Conservation (phyloP, 2,329 filamentous ascomycete genomes). For the Paraconiothyrium sp. region DNA sequence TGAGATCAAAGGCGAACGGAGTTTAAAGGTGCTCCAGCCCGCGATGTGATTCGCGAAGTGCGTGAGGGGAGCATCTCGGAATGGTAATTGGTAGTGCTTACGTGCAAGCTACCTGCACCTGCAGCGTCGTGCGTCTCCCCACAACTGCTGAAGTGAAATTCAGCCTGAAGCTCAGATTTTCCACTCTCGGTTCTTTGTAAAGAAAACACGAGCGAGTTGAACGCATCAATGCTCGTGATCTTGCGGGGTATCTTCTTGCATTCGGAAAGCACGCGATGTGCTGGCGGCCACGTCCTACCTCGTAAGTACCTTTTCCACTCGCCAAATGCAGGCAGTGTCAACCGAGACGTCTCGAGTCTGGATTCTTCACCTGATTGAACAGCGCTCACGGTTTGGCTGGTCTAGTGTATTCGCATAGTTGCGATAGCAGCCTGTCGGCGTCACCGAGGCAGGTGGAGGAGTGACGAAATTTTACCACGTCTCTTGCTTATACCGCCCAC, state of each 20-base stretch:
- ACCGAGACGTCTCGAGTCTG: neutral
- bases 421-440: no score
- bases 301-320: neutral
- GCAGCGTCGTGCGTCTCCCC: neutral
- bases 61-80: neutral
- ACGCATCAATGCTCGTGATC: no score
- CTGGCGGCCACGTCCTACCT: slow-evolving; percentile 9
- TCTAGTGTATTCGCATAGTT: no score
- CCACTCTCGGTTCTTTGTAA: no score
- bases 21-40: neutral
- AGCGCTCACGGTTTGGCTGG: neutral
- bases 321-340: neutral
- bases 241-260: neutral
- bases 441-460: no score
- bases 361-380: neutral
- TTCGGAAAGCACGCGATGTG: neutral
- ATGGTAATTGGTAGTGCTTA: no score
- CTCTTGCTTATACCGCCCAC: slow-evolving; percentile 72
- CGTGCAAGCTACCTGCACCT: no score
- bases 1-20: neutral
- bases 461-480: slow-evolving; percentile 64
- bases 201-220: no score
- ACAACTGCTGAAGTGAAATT: neutral
- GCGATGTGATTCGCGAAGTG: neutral
- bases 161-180: no score